phyloP scores from a whole-genome alignment of 768 basidiomycete species.

The Kondoa malvinella region DNA sequence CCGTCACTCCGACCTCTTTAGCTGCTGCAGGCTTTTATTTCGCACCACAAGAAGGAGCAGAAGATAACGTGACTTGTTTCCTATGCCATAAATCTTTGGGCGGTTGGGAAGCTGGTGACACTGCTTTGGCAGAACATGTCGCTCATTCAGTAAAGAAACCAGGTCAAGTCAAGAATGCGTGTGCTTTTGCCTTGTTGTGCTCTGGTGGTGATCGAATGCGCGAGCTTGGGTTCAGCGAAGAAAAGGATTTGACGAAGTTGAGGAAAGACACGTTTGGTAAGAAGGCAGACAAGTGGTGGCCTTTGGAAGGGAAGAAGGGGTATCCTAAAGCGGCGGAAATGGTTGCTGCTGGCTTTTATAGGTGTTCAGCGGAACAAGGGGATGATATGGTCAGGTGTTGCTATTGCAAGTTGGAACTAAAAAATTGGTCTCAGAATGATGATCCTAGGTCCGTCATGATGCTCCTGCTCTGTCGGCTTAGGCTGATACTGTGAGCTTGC shows the following conservation, averaged over 20 bases:
- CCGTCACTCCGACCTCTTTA: constrained; percentile 54
- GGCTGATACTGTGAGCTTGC: neutral
- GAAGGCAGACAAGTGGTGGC: constrained; percentile 13
- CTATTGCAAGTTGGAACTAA: constrained; percentile 61
- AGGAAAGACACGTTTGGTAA: constrained; percentile 16
- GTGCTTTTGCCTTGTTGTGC: constrained; percentile 32
- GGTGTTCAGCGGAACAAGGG: constrained; percentile 46
- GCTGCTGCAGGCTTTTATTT: constrained; percentile 84
- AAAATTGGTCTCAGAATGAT: constrained; percentile 74
- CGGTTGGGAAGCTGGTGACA: constrained; percentile 70
- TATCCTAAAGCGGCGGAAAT: constrained; percentile 42
- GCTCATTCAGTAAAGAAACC: constrained; percentile 53
- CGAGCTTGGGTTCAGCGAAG: constrained; percentile 7
- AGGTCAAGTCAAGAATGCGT: constrained; percentile 60
- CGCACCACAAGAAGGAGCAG: constrained; percentile 48
- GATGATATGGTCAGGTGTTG: constrained; percentile 74
- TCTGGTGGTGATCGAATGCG: constrained; percentile 1
- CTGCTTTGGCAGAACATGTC: constrained; percentile 71
- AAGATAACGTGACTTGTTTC: constrained; percentile 67
- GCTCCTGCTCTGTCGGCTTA: neutral
- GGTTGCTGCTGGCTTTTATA: constrained; percentile 76
- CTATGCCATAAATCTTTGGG: constrained; percentile 63
- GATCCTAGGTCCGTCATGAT: constrained; percentile 58
- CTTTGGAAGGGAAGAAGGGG: constrained; percentile 30
- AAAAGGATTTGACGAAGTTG: neutral